These are phyloP conservation scores for Huntiella moniliformis DNA, from an alignment of 2,329 filamentous ascomycete genomes.

Conservation along the genomic window DNA sequence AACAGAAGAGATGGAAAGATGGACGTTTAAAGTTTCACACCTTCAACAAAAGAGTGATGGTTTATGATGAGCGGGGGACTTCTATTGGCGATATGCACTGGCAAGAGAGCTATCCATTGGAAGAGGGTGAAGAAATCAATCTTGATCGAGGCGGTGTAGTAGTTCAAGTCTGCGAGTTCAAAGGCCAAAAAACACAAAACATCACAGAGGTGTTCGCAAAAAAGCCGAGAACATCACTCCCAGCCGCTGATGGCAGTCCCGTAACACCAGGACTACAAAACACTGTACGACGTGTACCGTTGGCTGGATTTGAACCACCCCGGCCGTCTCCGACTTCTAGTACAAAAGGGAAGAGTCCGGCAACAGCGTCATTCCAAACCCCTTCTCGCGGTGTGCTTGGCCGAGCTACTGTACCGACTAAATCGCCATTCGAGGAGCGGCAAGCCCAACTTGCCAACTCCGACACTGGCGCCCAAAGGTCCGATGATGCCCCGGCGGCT, in stretches of 20 bases:
- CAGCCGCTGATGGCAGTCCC: conserved; percentile 12
- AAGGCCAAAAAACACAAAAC: conserved; percentile 60
- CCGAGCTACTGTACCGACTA: conserved; percentile 1
- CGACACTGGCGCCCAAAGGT: background rate
- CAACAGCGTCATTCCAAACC: background rate
- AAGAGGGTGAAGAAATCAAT: conserved; percentile 64
- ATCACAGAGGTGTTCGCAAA: conserved; percentile 58
- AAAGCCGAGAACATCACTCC: conserved; percentile 17
- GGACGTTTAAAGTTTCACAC: conserved; percentile 72
- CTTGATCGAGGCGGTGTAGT: conserved; percentile 58
- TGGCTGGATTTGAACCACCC: conserved; percentile 5
- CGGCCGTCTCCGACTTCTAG: background rate
- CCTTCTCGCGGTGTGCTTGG: conserved; percentile 6
- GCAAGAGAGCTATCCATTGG: conserved; percentile 47
- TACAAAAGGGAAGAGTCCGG: too few relatives aligned
- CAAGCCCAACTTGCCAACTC: background rate
- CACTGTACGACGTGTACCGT: background rate
- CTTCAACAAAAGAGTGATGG: conserved; percentile 83
- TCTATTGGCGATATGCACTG: conserved; percentile 75
- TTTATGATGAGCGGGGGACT: conserved; percentile 65
- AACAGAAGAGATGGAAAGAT: conserved; percentile 90
- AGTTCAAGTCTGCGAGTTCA: conserved; percentile 60
- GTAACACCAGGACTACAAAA: conserved; percentile 10
- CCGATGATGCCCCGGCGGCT: background rate
- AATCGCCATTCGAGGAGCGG: conserved; percentile 9